A percentile compares a stretch with the other conserved stretches of the same genome.
phyloP scores from a whole-genome alignment of 768 basidiomycete genomes.

The Pleurotus tuoliensis region DNA sequence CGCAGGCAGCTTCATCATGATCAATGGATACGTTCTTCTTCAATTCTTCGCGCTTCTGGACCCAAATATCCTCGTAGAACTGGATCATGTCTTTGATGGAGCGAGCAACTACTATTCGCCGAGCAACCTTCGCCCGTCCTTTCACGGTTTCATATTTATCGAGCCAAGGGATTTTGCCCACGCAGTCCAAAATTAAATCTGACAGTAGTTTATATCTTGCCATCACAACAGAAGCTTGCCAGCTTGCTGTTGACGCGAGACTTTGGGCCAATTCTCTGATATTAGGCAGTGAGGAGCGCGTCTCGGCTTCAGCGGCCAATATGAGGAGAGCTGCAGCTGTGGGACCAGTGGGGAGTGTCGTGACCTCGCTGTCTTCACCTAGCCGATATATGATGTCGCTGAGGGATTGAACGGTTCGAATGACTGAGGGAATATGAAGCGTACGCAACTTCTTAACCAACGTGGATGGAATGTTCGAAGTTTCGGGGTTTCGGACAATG shows the following conservation, averaged over 20 bases:
- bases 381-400: constrained; percentile 37
- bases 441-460: constrained; percentile 28
- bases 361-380: constrained; percentile 30
- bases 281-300: constrained; percentile 45
- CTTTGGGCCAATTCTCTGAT: constrained; percentile 53
- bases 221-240: constrained; percentile 55
- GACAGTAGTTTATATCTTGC: constrained; percentile 65
- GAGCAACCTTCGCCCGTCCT: constrained; percentile 58
- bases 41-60: constrained; percentile 30
- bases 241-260: constrained; percentile 49
- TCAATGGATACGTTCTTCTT: constrained; percentile 37
- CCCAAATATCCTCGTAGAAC: constrained; percentile 63
- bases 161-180: constrained; percentile 71
- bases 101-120: constrained; percentile 61
- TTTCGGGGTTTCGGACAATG: constrained; percentile 29
- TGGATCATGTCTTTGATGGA: constrained; percentile 67
- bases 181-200: constrained; percentile 55
- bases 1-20: constrained; percentile 19
- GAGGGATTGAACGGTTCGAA: constrained; percentile 44
- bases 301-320: constrained; percentile 67
- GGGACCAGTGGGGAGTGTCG: constrained; percentile 36
- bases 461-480: constrained; percentile 21
- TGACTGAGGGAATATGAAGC: constrained; percentile 34
- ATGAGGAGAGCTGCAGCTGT: constrained; percentile 69
- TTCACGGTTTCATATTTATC: constrained; percentile 47